Percentiles rank a stretch among this genome's conserved stretches.
These are phyloP conservation scores for Eleusine indica DNA, from an alignment of 176 grass and related monocot genomes.

Conservation along the genomic window DNA sequence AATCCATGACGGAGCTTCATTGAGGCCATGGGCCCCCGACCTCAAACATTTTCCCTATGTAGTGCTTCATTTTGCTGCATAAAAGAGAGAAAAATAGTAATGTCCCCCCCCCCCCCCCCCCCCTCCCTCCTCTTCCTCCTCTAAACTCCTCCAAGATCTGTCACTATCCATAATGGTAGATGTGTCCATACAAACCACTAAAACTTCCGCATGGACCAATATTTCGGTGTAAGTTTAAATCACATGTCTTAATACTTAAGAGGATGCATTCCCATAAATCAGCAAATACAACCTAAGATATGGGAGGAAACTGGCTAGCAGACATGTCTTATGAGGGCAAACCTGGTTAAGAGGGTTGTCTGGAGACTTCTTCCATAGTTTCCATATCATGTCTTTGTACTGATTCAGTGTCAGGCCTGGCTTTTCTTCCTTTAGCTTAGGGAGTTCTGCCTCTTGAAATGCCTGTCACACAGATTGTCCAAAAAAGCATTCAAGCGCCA, in stretches of 20 bases:
- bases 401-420: constrained; percentile 85
- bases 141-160: too few relatives aligned
- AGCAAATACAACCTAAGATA: background rate
- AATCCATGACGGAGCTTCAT: too few relatives aligned
- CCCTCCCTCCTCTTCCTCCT: too few relatives aligned
- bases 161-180: background rate
- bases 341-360: constrained; percentile 99
- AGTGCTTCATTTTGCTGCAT: too few relatives aligned
- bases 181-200: background rate
- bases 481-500: constrained; percentile 4
- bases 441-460: constrained; percentile 95
- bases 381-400: constrained; percentile 99
- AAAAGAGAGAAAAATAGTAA: too few relatives aligned
- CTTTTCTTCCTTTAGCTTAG: constrained; percentile 98
- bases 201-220: background rate
- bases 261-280: background rate
- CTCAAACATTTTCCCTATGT: too few relatives aligned
- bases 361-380: constrained; percentile 98
- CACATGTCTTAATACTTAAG: background rate
- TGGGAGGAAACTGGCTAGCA: background rate
- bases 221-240: background rate
- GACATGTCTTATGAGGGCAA: constrained; percentile 19
- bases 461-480: constrained; percentile 46
- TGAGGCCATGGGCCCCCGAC: too few relatives aligned
- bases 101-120: too few relatives aligned